Conservation (phyloP, 2,329 filamentous ascomycete genomes). For the Chaetomiaceae sp. region DNA sequence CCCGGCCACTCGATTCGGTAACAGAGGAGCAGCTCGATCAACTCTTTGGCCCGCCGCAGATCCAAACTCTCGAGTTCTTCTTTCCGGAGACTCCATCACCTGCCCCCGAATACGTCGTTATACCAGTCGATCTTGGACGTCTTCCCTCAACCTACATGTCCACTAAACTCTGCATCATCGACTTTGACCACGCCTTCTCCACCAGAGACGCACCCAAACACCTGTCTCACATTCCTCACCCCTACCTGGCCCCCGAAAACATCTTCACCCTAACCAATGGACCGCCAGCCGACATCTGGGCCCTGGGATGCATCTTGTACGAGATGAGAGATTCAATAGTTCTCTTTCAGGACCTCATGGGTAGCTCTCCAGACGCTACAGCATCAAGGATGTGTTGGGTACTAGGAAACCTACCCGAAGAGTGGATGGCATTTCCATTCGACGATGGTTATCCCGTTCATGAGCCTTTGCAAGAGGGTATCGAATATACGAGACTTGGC, state of each 20-base stretch:
- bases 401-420: not conserved
- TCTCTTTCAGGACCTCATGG: not conserved
- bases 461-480: not conserved
- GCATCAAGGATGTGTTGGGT: not conserved
- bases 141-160: not conserved
- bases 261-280: not conserved
- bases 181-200: conserved; percentile 1
- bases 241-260: not conserved
- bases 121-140: not conserved
- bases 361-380: not conserved
- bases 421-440: not conserved
- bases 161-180: not conserved
- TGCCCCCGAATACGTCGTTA: not conserved
- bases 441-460: not conserved
- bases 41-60: not conserved
- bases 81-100: not conserved
- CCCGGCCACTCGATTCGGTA: not conserved
- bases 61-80: not conserved
- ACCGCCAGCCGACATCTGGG: not conserved
- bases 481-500: not conserved
- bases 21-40: not conserved
- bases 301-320: not conserved
- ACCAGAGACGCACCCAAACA: not conserved
- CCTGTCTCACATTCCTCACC: not conserved
- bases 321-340: not conserved